phyloP scores from a whole-genome alignment of 768 basidiomycete genomes.

The Pleurotus sapidus region DNA sequence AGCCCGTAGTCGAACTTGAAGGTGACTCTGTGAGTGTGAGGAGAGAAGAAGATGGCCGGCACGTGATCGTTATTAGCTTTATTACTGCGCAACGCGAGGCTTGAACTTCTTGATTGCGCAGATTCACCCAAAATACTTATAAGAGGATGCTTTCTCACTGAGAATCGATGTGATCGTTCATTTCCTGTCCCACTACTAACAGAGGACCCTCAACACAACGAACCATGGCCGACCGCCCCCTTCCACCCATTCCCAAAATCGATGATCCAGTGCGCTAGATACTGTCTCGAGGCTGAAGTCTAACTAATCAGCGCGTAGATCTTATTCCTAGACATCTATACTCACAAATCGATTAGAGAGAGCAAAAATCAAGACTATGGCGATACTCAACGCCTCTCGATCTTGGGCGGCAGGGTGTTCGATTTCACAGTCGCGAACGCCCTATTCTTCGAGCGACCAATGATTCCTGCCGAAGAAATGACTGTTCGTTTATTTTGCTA shows the following conservation, averaged over 20 bases:
- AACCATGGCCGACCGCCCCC: constrained; percentile 26
- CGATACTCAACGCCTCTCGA: constrained; percentile 56
- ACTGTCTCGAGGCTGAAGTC: neutral
- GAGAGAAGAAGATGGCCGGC: neutral
- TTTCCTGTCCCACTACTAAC: constrained; percentile 10
- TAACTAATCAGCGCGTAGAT: constrained; percentile 15
- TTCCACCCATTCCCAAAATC: constrained; percentile 49
- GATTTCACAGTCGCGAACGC: constrained; percentile 50
- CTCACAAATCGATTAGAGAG: constrained; percentile 40
- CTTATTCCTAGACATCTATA: constrained; percentile 49
- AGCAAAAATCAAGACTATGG: constrained; percentile 47
- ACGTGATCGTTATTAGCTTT: constrained; percentile 8
- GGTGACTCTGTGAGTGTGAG: neutral
- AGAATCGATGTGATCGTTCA: constrained; percentile 6
- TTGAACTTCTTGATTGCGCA: no score
- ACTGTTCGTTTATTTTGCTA: constrained; percentile 28
- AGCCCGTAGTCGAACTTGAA: neutral
- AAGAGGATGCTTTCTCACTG: neutral
- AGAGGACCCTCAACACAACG: neutral
- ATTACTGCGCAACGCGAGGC: neutral
- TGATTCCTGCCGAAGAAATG: constrained; percentile 38
- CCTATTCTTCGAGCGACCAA: constrained; percentile 43
- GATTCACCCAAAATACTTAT: neutral
- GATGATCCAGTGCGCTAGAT: constrained; percentile 24
- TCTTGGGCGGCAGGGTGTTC: constrained; percentile 52